Conservation (phyloP, 2,329 filamentous ascomycete genomes). For the Xylariaceae sp. region DNA sequence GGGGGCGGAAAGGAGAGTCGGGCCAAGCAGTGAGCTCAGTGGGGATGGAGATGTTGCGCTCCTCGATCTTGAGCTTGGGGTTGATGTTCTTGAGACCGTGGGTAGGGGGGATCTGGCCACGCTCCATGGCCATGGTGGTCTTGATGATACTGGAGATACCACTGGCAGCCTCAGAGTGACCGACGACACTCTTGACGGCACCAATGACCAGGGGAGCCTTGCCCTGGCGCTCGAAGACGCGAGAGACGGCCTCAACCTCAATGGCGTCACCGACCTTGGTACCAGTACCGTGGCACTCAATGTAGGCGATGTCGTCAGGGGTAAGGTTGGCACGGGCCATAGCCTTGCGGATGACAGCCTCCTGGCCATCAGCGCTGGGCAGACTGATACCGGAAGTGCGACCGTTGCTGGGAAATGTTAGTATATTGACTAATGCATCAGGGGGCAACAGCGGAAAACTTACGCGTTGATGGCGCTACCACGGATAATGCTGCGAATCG, state of each 20-base stretch:
- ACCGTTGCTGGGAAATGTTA: conserved; percentile 13
- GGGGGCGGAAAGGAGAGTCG: background rate
- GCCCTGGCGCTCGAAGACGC: conserved; percentile 9
- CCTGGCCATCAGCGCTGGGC: conserved; percentile 20
- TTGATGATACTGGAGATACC: conserved; percentile 25
- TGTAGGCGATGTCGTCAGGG: conserved; percentile 15
- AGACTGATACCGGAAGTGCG: conserved; percentile 20
- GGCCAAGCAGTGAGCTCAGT: background rate
- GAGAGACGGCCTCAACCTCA: conserved; percentile 34
- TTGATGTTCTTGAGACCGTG: conserved; percentile 23
- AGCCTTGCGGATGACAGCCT: conserved; percentile 22
- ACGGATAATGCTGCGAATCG: conserved; percentile 22
- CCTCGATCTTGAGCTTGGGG: conserved; percentile 16
- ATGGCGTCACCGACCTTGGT: conserved; percentile 35
- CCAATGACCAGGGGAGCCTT: conserved; percentile 21
- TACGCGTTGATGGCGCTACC: conserved; percentile 21
- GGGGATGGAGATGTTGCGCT: conserved; percentile 23
- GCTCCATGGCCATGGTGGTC: conserved; percentile 22
- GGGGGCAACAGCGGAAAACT: background rate
- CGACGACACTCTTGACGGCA: conserved; percentile 13
- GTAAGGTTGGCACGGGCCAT: conserved; percentile 16
- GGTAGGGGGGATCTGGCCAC: conserved; percentile 27
- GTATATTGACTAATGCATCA: background rate
- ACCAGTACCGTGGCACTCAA: conserved; percentile 23
- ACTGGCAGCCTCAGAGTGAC: conserved; percentile 22